Evolutionary conservation across 768 basidiomycete species (phyloP).

Genomic region (Termitomyces titanicus): DNA sequence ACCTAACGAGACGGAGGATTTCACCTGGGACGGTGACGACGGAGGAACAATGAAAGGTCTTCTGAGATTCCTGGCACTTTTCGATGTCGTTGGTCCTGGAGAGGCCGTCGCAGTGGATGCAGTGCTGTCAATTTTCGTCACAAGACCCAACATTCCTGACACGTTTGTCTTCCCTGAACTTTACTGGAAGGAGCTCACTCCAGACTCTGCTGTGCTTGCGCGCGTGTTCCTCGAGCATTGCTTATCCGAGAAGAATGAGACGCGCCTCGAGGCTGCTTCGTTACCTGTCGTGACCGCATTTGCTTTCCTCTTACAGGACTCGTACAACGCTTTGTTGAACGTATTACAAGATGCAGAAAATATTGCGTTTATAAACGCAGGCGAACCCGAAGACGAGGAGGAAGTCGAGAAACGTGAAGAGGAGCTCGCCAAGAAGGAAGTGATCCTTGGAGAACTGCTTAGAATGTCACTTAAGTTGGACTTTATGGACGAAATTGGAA

Average conservation of each 20-base stretch:
- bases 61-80: slow-evolving; percentile 41
- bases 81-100: slow-evolving; percentile 61
- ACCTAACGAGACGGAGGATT: slow-evolving; percentile 29
- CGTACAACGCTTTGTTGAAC: slow-evolving; percentile 61
- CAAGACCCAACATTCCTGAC: slow-evolving; percentile 66
- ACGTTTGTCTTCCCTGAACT: slow-evolving; percentile 70
- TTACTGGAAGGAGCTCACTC: slow-evolving; percentile 74
- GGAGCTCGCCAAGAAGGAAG: slow-evolving; percentile 59
- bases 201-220: slow-evolving; percentile 79
- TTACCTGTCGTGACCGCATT: slow-evolving; percentile 92
- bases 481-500: slow-evolving; percentile 92
- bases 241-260: slow-evolving; percentile 53
- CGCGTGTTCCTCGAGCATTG: slow-evolving; percentile 88
- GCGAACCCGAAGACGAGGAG: slow-evolving; percentile 36
- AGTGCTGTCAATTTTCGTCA: slow-evolving; percentile 71
- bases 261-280: slow-evolving; percentile 59
- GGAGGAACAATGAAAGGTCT: slow-evolving; percentile 44
- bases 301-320: slow-evolving; percentile 77
- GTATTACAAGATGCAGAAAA: slow-evolving; percentile 39
- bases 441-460: slow-evolving; percentile 79
- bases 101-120: slow-evolving; percentile 84
- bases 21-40: slow-evolving; percentile 38
- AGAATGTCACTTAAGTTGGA: slow-evolving; percentile 80
- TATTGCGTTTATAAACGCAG: slow-evolving; percentile 27
- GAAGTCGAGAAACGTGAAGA: slow-evolving; percentile 53